These are phyloP conservation scores for Allium sativum DNA, from an alignment of 106 monocot species.

Conservation along the genomic window DNA sequence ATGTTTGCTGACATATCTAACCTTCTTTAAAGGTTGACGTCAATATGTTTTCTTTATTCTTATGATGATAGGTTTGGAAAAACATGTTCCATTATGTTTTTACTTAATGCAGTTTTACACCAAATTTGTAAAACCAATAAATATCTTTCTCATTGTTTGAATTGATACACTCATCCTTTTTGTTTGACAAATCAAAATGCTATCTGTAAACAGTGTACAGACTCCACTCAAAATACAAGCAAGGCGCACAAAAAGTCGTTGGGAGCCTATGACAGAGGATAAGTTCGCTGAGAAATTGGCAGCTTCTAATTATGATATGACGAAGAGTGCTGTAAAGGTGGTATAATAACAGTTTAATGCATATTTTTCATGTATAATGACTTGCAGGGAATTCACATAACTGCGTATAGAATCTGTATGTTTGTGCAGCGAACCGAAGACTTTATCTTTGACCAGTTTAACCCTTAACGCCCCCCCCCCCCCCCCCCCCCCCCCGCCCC, in stretches of 20 bases:
- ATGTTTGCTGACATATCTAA: neutral
- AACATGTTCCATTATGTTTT: neutral
- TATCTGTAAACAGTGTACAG: slow-evolving; percentile 27
- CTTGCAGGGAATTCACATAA: no score
- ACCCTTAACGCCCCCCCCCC: no score
- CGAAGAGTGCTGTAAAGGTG: slow-evolving; percentile 31
- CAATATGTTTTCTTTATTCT: no score
- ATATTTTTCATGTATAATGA: no score
- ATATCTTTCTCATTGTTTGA: neutral
- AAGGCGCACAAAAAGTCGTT: slow-evolving; percentile 78
- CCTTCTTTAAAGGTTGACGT: no score
- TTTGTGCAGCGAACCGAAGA: no score
- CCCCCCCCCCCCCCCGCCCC: no score
- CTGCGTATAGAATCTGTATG: no score
- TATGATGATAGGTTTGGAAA: neutral
- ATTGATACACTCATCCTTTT: neutral
- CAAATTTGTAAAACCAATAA: neutral
- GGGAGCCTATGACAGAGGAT: slow-evolving; percentile 86
- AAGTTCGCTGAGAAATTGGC: slow-evolving; percentile 26
- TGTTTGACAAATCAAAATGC: slow-evolving; percentile 5
- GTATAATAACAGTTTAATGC: slow-evolving; percentile 8
- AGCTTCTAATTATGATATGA: slow-evolving; percentile 17
- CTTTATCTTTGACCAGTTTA: no score
- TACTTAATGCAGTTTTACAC: neutral
- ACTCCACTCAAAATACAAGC: slow-evolving; percentile 34